Base-by-base conservation (phyloP, 768 basidiomycete genomes). In the Tylopilus plumbeoviolaceoides region DNA sequence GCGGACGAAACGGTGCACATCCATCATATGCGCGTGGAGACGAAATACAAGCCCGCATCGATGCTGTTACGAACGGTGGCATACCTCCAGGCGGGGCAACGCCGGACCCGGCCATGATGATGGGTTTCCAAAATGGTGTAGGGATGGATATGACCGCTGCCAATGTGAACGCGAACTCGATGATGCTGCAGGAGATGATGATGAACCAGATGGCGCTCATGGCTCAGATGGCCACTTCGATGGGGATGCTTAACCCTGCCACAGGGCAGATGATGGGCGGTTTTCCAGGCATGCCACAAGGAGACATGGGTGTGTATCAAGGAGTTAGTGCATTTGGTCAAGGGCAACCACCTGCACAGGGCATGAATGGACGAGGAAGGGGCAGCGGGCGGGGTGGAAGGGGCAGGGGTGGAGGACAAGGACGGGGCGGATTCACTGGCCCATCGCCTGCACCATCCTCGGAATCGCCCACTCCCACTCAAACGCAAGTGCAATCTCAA, bases 141-240 rank as follows among this genome's bases (percentile, higher is more conserved):
- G 75, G 64, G 47, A 60, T 64, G 76, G 76, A 63, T 38, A 63
- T 47, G 75, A 72, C 44, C 64, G 69, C 56, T 72, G 75, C 39
- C 79, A 87, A 79, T 36, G 58, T 51, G 84, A 91, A 65, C 70
- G 51, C 78, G 43, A 90, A 85, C 60, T 85, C 87, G 38, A 58
- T 89, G 55, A 71, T 87, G 70, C 70, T 95, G 59, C 92, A 93
- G 69, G 91, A 91, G 66, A 86, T 94, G 79, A 85, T 94, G 83
- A 85, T 89, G 81, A 89, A 81, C 68, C 87, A 93, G 66, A 91
- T 91, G 88, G 87, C 90, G 25, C 77, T 95, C 63, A 94, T 95
- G 93, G 84, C 88, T 50, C 91, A 94, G 72, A 89, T 95, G 84
- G 89, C 89, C 39, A 78, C 83, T 28, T 84, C 82, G 33, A 87